A percentile compares a stretch with the other conserved stretches of the same genome.
phyloP scores from a whole-genome alignment of 192 early-diverging fungal genomes.

The Cladochytrium replicatum region DNA sequence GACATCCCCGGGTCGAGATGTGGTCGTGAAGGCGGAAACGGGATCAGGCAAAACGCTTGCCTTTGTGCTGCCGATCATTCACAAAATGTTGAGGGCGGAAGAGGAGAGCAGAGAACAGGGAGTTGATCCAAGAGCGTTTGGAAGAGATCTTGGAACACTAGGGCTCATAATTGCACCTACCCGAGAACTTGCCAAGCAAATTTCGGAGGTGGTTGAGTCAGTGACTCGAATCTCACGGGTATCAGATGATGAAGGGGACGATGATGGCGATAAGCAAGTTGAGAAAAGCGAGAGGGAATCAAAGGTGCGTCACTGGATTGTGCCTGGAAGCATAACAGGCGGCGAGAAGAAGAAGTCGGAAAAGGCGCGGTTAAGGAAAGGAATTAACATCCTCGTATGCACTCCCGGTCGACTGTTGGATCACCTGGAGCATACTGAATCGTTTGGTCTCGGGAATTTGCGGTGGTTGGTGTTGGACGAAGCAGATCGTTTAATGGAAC shows the following conservation, averaged over 20 bases:
- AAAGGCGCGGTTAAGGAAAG: conserved; percentile 73
- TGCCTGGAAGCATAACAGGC: conserved; percentile 71
- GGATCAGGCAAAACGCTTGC: conserved; percentile 97
- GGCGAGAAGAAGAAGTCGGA: conserved; percentile 84
- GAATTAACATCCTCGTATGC: conserved; percentile 78
- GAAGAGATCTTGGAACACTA: conserved; percentile 68
- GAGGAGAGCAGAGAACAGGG: conserved; percentile 11
- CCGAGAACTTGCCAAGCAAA: conserved; percentile 96
- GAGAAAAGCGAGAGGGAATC: conserved; percentile 63
- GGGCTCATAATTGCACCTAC: conserved; percentile 92
- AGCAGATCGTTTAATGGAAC: conserved; percentile 90
- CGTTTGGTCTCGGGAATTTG: conserved; percentile 74
- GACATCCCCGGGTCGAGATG: conserved; percentile 49
- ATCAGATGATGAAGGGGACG: conserved; percentile 69
- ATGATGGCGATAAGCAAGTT: conserved; percentile 67
- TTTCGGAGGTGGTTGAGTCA: conserved; percentile 61
- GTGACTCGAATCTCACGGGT: conserved; percentile 67
- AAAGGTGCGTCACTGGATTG: conserved; percentile 79
- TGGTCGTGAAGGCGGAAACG: conserved; percentile 89
- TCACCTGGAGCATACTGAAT: conserved; percentile 73
- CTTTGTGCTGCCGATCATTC: conserved; percentile 86
- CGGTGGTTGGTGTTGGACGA: conserved; percentile 97
- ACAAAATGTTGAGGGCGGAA: conserved; percentile 68
- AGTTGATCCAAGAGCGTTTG: conserved; percentile 7
- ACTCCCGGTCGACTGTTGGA: conserved; percentile 96